Evolutionary conservation across 305 asterid species (phyloP).

Genomic region (Lippia alba): DNA sequence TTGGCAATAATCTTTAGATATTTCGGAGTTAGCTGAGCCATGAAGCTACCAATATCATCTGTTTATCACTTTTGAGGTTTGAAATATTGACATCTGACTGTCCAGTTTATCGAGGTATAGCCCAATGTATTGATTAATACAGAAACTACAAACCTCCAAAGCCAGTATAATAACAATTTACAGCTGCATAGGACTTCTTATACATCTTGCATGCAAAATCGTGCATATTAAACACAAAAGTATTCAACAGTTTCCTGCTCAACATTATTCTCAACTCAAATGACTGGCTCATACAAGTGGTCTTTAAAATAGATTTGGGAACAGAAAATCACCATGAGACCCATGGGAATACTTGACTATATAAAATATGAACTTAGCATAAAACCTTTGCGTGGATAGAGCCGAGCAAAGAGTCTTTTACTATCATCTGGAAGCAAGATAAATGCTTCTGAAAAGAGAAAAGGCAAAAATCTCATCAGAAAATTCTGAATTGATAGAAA

Average conservation of each 20-base stretch:
- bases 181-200: not conserved
- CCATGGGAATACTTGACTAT: slow-evolving; percentile 31
- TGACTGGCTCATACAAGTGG: slow-evolving; percentile 2
- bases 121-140: not conserved
- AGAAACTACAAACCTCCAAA: slow-evolving; percentile 2
- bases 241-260: not conserved
- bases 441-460: slow-evolving; percentile 60
- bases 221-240: not conserved
- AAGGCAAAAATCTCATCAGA: slow-evolving; percentile 28
- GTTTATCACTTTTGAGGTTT: not conserved
- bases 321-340: not conserved
- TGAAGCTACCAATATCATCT: slow-evolving; percentile 1
- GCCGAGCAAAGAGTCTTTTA: slow-evolving; percentile 82
- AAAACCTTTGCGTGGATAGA: slow-evolving; percentile 87
- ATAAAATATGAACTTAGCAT: slow-evolving; percentile 27
- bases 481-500: slow-evolving; percentile 29
- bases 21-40: slow-evolving; percentile 7
- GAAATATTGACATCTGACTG: not conserved
- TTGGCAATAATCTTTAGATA: not conserved
- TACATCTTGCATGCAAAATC: not conserved
- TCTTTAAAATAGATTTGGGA: not conserved
- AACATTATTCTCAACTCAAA: slow-evolving; percentile 1
- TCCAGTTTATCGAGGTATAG: not conserved
- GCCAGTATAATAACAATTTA: not conserved
- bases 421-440: slow-evolving; percentile 79